A percentile compares a stretch with the other conserved stretches of the same genome.
Conservation (phyloP, 495 filamentous ascomycete species). For the Penicillium desertorum region DNA sequence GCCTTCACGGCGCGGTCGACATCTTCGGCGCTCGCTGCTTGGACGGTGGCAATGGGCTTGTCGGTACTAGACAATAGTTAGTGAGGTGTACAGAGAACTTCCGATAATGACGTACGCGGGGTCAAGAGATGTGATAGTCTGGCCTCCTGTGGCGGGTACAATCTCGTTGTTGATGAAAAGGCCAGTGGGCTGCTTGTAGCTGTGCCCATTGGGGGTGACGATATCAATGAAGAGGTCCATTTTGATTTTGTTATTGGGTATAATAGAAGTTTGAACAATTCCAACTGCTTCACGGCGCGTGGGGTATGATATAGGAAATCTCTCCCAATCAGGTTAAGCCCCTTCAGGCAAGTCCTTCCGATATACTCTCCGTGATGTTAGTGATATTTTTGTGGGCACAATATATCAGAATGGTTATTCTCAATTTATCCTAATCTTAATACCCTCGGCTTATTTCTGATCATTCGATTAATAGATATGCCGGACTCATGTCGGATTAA, state of each 20-base stretch:
- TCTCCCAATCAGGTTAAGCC: conserved; percentile 1
- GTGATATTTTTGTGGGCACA: neutral
- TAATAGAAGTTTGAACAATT: too few relatives aligned
- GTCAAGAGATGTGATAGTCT: conserved; percentile 75
- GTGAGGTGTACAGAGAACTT: conserved; percentile 2
- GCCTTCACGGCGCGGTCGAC: conserved; percentile 82
- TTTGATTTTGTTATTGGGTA: neutral
- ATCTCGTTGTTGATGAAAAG: conserved; percentile 97
- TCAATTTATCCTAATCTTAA: neutral
- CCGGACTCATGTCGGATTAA: neutral
- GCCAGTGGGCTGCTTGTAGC: conserved; percentile 74
- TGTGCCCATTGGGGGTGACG: conserved; percentile 82
- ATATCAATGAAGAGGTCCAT: conserved; percentile 56
- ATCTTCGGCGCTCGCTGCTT: conserved; percentile 75
- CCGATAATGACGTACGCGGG: conserved; percentile 48
- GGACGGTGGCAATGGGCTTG: conserved; percentile 78
- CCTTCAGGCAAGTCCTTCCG: conserved; percentile 13
- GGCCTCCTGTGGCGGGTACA: conserved; percentile 66
- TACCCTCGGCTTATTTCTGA: neutral
- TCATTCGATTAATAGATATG: neutral
- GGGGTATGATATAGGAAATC: conserved; percentile 4
- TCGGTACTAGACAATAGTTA: conserved; percentile 69
- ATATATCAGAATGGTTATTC: neutral
- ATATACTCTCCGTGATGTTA: neutral
- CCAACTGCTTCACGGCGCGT: neutral